These are phyloP conservation scores for Eucalyptus melliodora DNA, from an alignment of 345 rosid species.

Conservation along the genomic window DNA sequence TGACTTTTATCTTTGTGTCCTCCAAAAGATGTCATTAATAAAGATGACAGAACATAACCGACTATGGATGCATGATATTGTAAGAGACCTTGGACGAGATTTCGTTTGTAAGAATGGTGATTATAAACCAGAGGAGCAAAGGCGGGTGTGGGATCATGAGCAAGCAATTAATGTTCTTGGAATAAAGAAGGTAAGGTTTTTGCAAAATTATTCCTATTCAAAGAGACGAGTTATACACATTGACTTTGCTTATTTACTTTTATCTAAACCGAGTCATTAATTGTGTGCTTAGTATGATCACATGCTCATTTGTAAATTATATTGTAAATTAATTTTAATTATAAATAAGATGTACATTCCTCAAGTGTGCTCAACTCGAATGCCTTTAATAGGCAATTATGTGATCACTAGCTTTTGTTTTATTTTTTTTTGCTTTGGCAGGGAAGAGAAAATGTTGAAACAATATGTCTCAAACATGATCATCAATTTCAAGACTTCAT, in stretches of 20 bases:
- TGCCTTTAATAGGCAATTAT: neutral
- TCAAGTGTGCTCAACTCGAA: neutral
- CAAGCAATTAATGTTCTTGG: neutral
- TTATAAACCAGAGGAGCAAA: no score
- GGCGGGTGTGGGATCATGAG: neutral
- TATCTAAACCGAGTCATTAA: rapidly evolving
- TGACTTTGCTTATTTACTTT: neutral
- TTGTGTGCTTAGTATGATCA: neutral
- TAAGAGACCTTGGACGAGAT: no score
- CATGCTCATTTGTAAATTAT: neutral
- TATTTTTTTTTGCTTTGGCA: neutral
- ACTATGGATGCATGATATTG: no score
- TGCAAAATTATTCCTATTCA: neutral
- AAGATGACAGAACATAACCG: no score
- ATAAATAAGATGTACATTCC: neutral
- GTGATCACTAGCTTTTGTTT: neutral
- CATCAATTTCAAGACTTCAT: neutral
- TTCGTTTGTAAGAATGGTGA: rapidly evolving
- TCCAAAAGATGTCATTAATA: no score
- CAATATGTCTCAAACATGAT: neutral
- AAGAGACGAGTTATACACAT: neutral
- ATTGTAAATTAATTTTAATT: neutral
- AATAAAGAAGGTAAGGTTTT: neutral
- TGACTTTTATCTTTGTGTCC: rapidly evolving
- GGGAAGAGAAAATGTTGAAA: neutral